A percentile compares a stretch with the other conserved stretches of the same genome.
Evolutionary conservation across 352 stramenopile genomes (phyloP).

Genomic region (Globisporangium megalacanthum): DNA sequence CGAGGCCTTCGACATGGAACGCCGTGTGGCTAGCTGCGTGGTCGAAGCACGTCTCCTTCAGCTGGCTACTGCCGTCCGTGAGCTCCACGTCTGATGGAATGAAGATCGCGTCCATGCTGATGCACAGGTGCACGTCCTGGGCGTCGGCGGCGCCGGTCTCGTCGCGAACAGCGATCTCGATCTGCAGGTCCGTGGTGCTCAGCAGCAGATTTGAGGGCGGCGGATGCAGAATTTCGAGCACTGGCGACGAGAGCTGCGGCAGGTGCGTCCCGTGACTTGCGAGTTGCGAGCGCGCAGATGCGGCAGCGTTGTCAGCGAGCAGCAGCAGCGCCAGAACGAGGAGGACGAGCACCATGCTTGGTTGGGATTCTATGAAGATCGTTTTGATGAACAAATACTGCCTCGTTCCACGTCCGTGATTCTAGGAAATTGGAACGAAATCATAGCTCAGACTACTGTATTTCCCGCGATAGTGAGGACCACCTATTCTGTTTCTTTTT

Average conservation of each 20-base stretch:
- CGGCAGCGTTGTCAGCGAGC: background rate
- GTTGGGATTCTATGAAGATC: too few species aligned
- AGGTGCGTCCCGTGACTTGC: conserved; percentile 27
- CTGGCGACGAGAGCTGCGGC: conserved; percentile 17
- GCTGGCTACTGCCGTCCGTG: conserved; percentile 19
- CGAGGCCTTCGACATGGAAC: conserved; percentile 52
- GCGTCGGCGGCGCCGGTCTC: conserved; percentile 21
- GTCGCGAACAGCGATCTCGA: conserved; percentile 44
- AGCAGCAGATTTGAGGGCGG: conserved; percentile 37
- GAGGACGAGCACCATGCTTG: too few species aligned
- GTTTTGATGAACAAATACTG: too few species aligned
- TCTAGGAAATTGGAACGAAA: too few species aligned
- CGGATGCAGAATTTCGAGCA: conserved; percentile 60
- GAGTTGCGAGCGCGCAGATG: conserved; percentile 15
- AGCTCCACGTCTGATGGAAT: conserved; percentile 34
- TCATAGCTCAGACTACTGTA: too few species aligned
- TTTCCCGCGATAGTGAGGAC: too few species aligned
- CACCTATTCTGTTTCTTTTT: too few species aligned
- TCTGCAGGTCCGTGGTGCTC: conserved; percentile 34
- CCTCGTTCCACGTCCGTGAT: too few species aligned
- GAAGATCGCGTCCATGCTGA: conserved; percentile 46
- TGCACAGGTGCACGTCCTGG: conserved; percentile 35
- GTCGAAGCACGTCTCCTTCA: conserved; percentile 57
- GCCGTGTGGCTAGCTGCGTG: conserved; percentile 38
- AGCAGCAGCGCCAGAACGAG: too few species aligned